These are phyloP conservation scores for Coccomyxa sp. DNA, from an alignment of 139 green algal genomes.

Conservation along the genomic window DNA sequence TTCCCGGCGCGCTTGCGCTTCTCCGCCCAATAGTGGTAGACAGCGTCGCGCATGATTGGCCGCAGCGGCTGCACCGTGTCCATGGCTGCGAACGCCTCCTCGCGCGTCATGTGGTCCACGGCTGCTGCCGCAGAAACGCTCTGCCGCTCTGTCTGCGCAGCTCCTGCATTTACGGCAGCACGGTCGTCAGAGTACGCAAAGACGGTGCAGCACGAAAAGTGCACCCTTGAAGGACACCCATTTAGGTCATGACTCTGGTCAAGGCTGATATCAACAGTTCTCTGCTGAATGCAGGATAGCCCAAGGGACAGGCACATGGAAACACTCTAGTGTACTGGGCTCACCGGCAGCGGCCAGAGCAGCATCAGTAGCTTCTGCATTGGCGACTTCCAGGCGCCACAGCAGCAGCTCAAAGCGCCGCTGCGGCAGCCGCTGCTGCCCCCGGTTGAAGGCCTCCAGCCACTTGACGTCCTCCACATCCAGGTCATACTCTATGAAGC, in stretches of 20 bases:
- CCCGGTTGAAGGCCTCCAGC: constrained; percentile 79
- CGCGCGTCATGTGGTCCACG: constrained; percentile 57
- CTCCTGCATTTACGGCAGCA: constrained; percentile 38
- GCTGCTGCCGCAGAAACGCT: constrained; percentile 49
- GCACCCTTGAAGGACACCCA: not conserved
- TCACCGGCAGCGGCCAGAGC: constrained; percentile 32
- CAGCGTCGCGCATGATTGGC: constrained; percentile 36
- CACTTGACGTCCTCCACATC: constrained; percentile 91
- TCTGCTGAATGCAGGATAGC: not conserved
- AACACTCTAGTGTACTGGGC: not conserved
- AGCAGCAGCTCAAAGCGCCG: constrained; percentile 49
- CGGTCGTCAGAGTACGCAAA: no score
- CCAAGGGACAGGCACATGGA: not conserved
- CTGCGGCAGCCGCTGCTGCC: constrained; percentile 44
- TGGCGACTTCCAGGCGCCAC: constrained; percentile 77
- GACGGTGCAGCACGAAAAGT: not conserved
- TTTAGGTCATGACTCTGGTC: no score
- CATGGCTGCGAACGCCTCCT: constrained; percentile 60
- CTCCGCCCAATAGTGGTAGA: constrained; percentile 90
- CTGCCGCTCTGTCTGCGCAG: constrained; percentile 29
- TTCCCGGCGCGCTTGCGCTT: constrained; percentile 75
- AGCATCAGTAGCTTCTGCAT: constrained; percentile 54
- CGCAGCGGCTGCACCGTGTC: constrained; percentile 25
- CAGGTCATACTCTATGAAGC: constrained; percentile 92
- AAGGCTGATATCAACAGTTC: no score